These are phyloP conservation scores for Trichoderma atrobrunneum DNA, from an alignment of 2,329 filamentous ascomycete genomes.

Conservation along the genomic window DNA sequence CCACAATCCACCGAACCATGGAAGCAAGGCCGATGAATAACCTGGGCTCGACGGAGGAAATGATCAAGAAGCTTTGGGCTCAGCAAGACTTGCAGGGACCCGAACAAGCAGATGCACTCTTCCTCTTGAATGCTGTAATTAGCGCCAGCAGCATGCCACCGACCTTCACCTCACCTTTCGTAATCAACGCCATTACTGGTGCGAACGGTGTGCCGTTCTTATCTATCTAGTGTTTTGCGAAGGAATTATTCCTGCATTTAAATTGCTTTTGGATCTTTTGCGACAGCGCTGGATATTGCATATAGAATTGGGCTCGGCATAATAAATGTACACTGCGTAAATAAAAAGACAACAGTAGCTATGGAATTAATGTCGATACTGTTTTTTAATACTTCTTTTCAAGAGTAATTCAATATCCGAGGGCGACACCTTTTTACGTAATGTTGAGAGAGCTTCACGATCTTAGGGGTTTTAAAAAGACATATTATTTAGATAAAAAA, in stretches of 20 bases:
- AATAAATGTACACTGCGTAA: neutral
- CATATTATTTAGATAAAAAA: neutral
- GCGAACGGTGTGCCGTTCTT: conserved; percentile 1
- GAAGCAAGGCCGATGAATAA: conserved; percentile 13
- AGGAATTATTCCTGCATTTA: neutral
- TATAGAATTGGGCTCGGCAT: neutral
- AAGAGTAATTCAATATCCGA: neutral
- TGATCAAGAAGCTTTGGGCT: conserved; percentile 16
- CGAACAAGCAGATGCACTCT: conserved; percentile 16
- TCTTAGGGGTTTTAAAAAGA: neutral
- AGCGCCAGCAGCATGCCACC: conserved; percentile 15
- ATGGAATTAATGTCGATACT: neutral
- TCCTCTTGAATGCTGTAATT: conserved; percentile 15
- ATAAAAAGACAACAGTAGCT: neutral
- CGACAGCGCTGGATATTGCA: neutral
- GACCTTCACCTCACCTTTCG: conserved; percentile 14
- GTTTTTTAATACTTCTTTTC: neutral
- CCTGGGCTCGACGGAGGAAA: neutral
- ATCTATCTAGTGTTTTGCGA: neutral
- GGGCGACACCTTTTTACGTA: neutral
- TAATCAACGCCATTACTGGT: neutral
- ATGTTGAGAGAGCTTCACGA: neutral
- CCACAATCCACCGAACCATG: neutral
- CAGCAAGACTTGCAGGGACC: conserved; percentile 18
- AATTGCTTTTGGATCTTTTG: neutral